Evolutionary conservation across 164 flowering plant species (phyloP).

Genomic region (Amborella trichopoda): DNA sequence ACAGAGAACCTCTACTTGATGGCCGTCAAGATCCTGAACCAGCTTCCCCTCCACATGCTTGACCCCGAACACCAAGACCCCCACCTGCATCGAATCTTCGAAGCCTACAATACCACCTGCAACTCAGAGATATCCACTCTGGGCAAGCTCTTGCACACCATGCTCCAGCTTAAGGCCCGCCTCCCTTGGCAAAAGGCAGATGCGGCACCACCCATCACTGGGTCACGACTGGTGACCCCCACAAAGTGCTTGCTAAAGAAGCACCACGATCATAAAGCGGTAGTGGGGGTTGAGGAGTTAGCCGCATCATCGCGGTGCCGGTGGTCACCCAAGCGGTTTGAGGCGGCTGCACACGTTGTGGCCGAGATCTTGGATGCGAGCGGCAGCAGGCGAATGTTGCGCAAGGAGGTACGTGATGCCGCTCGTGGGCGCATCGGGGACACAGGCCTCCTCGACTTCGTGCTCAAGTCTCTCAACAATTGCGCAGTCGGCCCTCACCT

Average conservation of each 20-base stretch:
- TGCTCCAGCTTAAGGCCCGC: constrained; percentile 42
- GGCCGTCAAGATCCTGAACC: constrained; percentile 51
- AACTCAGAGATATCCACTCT: constrained; percentile 39
- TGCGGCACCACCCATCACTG: constrained; percentile 1
- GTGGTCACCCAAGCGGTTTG: constrained; percentile 38
- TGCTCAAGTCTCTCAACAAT: constrained; percentile 67
- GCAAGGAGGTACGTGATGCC: constrained; percentile 84
- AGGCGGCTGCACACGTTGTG: constrained; percentile 33
- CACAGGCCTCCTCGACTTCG: constrained; percentile 79
- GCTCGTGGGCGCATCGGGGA: constrained; percentile 75
- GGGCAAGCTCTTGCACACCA: constrained; percentile 46
- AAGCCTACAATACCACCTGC: constrained; percentile 37
- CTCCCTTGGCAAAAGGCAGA: constrained; percentile 10
- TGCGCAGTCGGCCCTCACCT: constrained; percentile 45
- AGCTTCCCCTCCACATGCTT: constrained; percentile 26
- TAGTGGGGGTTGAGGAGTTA: background rate
- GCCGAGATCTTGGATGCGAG: constrained; percentile 22
- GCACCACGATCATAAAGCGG: background rate
- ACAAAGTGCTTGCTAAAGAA: background rate
- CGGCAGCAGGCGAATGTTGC: constrained; percentile 47
- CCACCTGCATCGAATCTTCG: constrained; percentile 30
- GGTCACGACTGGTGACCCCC: background rate
- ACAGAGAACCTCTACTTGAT: constrained; percentile 27
- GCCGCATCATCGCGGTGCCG: constrained; percentile 19
- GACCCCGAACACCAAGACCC: constrained; percentile 1